phyloP scores from a whole-genome alignment of 2,329 filamentous ascomycete species.

The Hymenoscyphus albidus region DNA sequence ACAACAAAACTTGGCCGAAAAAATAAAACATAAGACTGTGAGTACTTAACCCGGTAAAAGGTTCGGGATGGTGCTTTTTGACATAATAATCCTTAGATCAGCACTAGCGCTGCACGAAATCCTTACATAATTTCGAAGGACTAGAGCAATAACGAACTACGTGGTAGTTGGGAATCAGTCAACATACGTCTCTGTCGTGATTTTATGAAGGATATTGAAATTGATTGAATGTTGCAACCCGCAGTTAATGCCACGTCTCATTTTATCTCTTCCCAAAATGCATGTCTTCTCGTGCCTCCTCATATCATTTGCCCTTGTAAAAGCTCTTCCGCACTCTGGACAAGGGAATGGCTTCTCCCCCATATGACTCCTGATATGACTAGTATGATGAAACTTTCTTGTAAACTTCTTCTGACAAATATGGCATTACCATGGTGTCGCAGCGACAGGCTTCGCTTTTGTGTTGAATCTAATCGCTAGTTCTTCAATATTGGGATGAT shows the following conservation, averaged over 20 bases:
- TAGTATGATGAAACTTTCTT: not conserved
- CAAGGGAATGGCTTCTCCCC: not conserved
- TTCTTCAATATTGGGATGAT: conserved; percentile 12
- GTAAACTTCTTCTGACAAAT: conserved; percentile 2
- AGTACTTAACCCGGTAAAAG: no score
- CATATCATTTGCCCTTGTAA: not conserved
- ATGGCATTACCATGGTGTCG: not conserved
- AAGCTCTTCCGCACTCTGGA: not conserved
- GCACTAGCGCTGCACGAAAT: no score
- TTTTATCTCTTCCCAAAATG: not conserved
- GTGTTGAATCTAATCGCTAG: not conserved
- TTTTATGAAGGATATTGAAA: no score
- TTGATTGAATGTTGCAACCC: no score
- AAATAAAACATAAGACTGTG: no score
- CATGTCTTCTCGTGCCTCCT: conserved; percentile 3
- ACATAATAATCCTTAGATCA: no score
- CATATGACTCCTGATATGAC: not conserved
- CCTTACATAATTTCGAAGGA: no score
- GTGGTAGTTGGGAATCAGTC: no score
- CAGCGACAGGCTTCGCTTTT: not conserved
- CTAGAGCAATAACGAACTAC: no score
- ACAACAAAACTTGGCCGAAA: no score
- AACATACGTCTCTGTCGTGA: no score
- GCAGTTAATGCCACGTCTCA: not conserved
- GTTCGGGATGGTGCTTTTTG: no score